phyloP scores from a whole-genome alignment of 306 rosid genomes.

The Cucurbita pepo region DNA sequence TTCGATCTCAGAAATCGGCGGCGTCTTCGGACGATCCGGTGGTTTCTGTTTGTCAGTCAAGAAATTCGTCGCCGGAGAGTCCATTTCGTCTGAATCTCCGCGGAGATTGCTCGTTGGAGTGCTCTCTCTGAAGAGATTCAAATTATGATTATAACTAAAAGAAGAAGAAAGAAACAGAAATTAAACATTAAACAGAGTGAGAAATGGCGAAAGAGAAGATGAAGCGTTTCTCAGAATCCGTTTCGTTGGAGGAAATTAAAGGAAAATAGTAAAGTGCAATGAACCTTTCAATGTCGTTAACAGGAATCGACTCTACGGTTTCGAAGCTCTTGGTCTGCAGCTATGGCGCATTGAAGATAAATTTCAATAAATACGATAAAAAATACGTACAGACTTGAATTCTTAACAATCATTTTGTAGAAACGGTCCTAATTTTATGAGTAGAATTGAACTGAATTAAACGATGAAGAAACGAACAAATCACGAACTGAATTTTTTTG shows the following conservation, averaged over 20 bases:
- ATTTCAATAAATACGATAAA: conserved; percentile 3
- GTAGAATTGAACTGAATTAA: background rate
- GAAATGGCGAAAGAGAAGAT: background rate
- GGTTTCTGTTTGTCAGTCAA: conserved; percentile 4
- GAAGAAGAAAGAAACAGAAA: background rate
- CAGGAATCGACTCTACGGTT: conserved; percentile 26
- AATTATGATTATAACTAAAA: background rate
- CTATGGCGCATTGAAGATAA: conserved; percentile 10
- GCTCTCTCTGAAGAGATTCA: conserved; percentile 13
- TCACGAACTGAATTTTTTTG: background rate
- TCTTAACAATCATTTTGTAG: background rate
- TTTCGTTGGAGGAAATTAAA: background rate
- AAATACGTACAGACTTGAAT: background rate
- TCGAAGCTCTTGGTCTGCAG: conserved; percentile 39
- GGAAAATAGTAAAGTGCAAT: conserved; percentile 1
- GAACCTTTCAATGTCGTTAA: conserved; percentile 37
- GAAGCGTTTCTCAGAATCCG: conserved; percentile 7
- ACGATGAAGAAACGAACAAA: background rate
- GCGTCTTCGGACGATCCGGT: conserved; percentile 5
- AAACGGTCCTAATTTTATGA: background rate
- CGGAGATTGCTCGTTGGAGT: conserved; percentile 28
- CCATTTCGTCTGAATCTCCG: conserved; percentile 29
- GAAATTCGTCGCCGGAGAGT: conserved; percentile 4
- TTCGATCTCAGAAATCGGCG: conserved; percentile 54
- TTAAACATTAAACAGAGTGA: background rate